Evolutionary conservation across 305 asterid species (phyloP).

Genomic region (Fraxinus sp.): DNA sequence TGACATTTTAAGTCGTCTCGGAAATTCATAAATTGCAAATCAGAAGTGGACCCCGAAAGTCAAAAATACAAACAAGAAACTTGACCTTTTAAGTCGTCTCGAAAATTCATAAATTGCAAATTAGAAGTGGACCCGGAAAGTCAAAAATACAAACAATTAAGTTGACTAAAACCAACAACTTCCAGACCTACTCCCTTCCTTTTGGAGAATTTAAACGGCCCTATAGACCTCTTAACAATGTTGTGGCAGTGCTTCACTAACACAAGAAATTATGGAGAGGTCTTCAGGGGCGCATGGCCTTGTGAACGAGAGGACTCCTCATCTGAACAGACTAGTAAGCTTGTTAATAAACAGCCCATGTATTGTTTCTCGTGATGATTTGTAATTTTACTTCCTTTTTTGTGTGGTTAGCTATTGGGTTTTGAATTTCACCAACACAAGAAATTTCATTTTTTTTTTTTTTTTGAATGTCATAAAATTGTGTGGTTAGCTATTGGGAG

Average conservation of each 20-base stretch:
- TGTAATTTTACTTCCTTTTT: neutral
- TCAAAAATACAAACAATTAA: neutral
- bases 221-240: neutral
- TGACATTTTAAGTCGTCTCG: no score
- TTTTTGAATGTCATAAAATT: neutral
- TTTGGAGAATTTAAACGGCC: neutral
- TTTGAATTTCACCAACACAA: neutral
- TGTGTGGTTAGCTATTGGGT: neutral
- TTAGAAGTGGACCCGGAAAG: neutral
- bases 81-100: neutral
- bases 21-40: no score
- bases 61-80: no score
- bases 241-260: neutral
- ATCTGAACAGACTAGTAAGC: neutral
- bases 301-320: neutral
- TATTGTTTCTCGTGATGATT: neutral
- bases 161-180: neutral
- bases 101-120: neutral
- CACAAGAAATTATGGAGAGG: constrained; percentile 17
- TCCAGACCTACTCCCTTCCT: neutral
- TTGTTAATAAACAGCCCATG: neutral
- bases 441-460: neutral
- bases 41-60: no score
- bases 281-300: constrained; percentile 44
- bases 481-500: neutral